A percentile compares a stretch with the other conserved stretches of the same genome.
phyloP scores from a whole-genome alignment of 2,329 filamentous ascomycete species.

The Fusarium sp. region DNA sequence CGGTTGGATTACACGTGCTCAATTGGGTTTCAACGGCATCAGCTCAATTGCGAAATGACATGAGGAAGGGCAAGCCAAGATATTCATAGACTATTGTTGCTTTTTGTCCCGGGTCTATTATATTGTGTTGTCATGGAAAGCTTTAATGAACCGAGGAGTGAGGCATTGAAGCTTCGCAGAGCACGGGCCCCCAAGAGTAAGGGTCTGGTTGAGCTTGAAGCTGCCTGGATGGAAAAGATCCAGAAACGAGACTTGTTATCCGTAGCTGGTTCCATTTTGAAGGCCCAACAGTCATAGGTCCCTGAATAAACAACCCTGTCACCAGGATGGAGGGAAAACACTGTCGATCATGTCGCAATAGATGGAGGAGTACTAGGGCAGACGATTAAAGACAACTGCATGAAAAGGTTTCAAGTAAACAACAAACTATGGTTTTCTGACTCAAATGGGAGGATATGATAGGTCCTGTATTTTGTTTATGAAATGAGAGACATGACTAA shows the following conservation, averaged over 20 bases:
- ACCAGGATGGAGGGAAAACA: conserved; percentile 22
- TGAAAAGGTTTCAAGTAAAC: conserved; percentile 11
- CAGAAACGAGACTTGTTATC: neutral
- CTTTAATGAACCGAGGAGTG: conserved; percentile 4
- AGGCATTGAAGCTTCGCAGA: neutral
- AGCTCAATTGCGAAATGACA: neutral
- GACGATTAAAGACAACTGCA: neutral
- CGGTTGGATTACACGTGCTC: conserved; percentile 22
- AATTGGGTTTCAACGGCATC: conserved; percentile 10
- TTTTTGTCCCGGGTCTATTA: neutral
- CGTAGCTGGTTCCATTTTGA: conserved; percentile 1
- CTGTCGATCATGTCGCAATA: conserved; percentile 31
- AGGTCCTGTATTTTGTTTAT: neutral
- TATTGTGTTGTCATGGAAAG: conserved; percentile 1
- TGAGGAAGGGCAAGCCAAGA: neutral
- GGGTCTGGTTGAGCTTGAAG: neutral
- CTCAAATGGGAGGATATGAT: neutral
- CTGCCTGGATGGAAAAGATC: conserved; percentile 1
- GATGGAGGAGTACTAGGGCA: conserved; percentile 24
- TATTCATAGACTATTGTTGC: neutral
- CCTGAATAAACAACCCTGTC: conserved; percentile 30
- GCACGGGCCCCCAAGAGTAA: conserved; percentile 14
- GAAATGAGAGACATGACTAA: conserved; percentile 22
- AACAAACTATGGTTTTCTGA: conserved; percentile 4
- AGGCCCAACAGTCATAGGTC: conserved; percentile 25